phyloP scores from a whole-genome alignment of 495 filamentous ascomycete species.

The Aspergillus avenaceus region DNA sequence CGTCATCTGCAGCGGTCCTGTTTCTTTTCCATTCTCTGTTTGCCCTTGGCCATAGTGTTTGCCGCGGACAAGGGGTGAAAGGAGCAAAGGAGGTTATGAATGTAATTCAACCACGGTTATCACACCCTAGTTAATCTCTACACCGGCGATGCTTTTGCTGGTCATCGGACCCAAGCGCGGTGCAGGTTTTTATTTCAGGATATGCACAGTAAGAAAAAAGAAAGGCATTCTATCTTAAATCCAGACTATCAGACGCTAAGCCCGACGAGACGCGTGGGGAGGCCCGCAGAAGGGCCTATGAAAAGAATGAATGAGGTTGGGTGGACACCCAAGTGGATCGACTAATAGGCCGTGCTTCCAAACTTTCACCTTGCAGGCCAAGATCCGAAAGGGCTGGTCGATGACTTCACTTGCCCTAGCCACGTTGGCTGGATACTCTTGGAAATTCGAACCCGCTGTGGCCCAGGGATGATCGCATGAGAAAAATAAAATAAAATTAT shows the following conservation, averaged over 20 bases:
- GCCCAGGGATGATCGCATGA: conserved; percentile 9
- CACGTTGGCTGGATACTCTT: conserved; percentile 10
- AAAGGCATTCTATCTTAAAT: background rate
- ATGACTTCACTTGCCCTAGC: conserved; percentile 11
- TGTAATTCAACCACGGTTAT: background rate
- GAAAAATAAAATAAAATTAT: conserved; percentile 4
- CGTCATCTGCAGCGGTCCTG: background rate
- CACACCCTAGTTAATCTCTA: too few species aligned
- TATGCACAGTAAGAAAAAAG: background rate
- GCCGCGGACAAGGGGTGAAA: background rate
- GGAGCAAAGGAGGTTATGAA: background rate
- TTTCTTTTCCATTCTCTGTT: too few species aligned
- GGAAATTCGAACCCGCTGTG: background rate
- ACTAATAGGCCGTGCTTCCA: background rate
- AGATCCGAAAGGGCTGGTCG: conserved; percentile 1
- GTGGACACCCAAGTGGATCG: background rate
- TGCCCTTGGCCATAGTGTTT: too few species aligned
- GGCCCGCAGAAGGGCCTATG: background rate
- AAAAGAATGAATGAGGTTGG: background rate
- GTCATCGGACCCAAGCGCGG: too few species aligned
- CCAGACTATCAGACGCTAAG: background rate
- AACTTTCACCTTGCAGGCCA: conserved; percentile 5
- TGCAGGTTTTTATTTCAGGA: too few species aligned
- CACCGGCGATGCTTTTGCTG: too few species aligned
- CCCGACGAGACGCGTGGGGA: too few species aligned